A percentile compares a stretch with the other conserved stretches of the same genome.
Conservation (phyloP, 768 basidiomycete genomes). For the Xerocomellus chrysenteron region DNA sequence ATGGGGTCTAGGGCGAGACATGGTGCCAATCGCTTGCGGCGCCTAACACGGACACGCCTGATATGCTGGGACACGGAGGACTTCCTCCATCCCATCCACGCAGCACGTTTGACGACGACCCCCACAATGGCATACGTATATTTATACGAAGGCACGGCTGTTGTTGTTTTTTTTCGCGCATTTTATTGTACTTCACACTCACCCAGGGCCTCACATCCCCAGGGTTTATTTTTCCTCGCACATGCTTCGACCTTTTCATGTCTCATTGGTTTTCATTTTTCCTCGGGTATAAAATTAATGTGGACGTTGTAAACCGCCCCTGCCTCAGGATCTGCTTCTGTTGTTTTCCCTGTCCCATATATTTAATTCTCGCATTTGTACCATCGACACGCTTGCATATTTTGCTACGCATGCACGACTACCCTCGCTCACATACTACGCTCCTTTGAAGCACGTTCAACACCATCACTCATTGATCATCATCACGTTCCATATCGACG, state of each 20-base stretch:
- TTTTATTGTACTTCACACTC: slow-evolving; percentile 19
- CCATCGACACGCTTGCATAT: slow-evolving; percentile 14
- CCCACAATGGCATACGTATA: slow-evolving; percentile 22
- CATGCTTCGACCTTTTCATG: slow-evolving; percentile 11
- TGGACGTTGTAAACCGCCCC: slow-evolving; percentile 17
- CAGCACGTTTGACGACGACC: slow-evolving; percentile 21
- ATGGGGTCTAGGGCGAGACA: slow-evolving; percentile 27
- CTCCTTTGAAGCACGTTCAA: not conserved
- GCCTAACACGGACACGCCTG: slow-evolving; percentile 16
- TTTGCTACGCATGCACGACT: not conserved
- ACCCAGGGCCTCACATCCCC: not conserved
- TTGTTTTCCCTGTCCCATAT: slow-evolving; percentile 21
- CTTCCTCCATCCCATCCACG: slow-evolving; percentile 7
- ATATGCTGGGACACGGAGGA: not conserved
- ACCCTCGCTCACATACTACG: slow-evolving; percentile 4
- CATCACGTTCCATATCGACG: not conserved
- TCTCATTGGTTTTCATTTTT: slow-evolving; percentile 3
- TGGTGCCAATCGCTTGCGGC: slow-evolving; percentile 26
- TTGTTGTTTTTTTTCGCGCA: slow-evolving; percentile 18
- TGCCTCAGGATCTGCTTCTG: not conserved
- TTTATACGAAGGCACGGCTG: slow-evolving; percentile 25
- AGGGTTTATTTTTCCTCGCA: slow-evolving; percentile 2
- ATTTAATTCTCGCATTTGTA: slow-evolving; percentile 31
- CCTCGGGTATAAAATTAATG: slow-evolving; percentile 1
- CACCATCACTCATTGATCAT: slow-evolving; percentile 3